Base-by-base conservation (phyloP, 305 asterid species). In the Fraxinus baroniana region DNA sequence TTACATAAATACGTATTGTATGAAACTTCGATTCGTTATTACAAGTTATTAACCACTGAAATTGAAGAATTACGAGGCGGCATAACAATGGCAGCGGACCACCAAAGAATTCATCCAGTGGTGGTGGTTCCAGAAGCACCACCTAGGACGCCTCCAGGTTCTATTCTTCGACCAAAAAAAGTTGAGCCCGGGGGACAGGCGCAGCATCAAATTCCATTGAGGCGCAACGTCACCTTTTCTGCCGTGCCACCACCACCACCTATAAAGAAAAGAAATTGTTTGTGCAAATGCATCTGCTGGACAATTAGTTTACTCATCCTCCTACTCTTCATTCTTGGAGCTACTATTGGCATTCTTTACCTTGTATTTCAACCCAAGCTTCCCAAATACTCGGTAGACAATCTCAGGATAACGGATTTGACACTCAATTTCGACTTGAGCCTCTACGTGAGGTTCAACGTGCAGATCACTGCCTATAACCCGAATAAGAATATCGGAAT, bases 401-500 rank as follows among this genome's bases (percentile, higher is more conserved):
- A 90, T 85, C 97, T 95, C 84, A 89, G 90, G 64, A 93, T 94
- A 84, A 88, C 97, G 3, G 95, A 91, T 64, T 83, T 95, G 86
- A 88, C 95, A 0, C 94, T 94, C 15, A 94, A 93, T 74, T 87
- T 90, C 12, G 98, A 95, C 88, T 46, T 91, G 85, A 91, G 92
- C 87, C 98, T 95, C 39, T 90, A 91, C 17, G 92, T 94, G 2
- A 90, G 86, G 83, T 94, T 95, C 89, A 86, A 91, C 74, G 92
- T 92, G 62, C 87, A 89, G 90, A 89, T 95, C 91, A 94, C 93
- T 5, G 89, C 98, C 1, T 89, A 82, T 4, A 95, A 93, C 86
- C 98, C 97, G 1, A 95, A 95, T 85, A 89, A 92, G 71, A 93
- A 91, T 88, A 93, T 95, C 22, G 98, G 98, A 3, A 93, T 95